These are phyloP conservation scores for Pythium phragmiticola DNA, from an alignment of 352 stramenopile species.

Conservation along the genomic window DNA sequence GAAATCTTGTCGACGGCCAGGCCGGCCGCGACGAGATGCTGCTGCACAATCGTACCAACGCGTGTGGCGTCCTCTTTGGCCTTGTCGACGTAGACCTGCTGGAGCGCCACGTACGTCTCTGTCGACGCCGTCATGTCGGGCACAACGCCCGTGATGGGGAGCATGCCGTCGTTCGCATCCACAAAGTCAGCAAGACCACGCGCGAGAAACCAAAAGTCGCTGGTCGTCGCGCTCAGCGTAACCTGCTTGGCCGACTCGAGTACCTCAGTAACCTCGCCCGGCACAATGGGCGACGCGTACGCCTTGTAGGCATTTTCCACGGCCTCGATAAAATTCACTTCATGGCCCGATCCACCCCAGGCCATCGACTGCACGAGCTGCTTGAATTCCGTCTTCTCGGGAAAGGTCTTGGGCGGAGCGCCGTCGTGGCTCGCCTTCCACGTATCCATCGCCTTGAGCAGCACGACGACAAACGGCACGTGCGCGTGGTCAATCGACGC, in stretches of 20 bases:
- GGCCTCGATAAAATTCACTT: conserved; percentile 97
- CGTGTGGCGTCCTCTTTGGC: conserved; percentile 68
- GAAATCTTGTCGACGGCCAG: conserved; percentile 37
- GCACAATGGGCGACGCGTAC: conserved; percentile 81
- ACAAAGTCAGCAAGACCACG: conserved; percentile 79
- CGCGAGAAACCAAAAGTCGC: conserved; percentile 83
- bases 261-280: conserved; percentile 75
- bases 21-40: conserved; percentile 30
- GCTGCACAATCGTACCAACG: conserved; percentile 39
- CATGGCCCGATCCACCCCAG: conserved; percentile 53
- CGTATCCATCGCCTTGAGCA: conserved; percentile 67
- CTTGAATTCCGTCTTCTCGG: conserved; percentile 92
- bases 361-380: conserved; percentile 59
- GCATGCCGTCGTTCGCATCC: conserved; percentile 49
- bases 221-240: conserved; percentile 39
- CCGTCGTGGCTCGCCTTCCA: conserved; percentile 55
- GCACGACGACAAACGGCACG: conserved; percentile 93
- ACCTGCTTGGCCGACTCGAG: conserved; percentile 40
- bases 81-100: conserved; percentile 92
- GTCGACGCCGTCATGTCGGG: conserved; percentile 98
- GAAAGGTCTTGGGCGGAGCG: conserved; percentile 65
- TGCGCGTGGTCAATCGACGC: conserved; percentile 88
- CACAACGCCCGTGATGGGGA: conserved; percentile 91
- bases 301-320: conserved; percentile 91
- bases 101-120: conserved; percentile 92